phyloP scores from a whole-genome alignment of 441 rosid genomes.

The Populus hybrid region DNA sequence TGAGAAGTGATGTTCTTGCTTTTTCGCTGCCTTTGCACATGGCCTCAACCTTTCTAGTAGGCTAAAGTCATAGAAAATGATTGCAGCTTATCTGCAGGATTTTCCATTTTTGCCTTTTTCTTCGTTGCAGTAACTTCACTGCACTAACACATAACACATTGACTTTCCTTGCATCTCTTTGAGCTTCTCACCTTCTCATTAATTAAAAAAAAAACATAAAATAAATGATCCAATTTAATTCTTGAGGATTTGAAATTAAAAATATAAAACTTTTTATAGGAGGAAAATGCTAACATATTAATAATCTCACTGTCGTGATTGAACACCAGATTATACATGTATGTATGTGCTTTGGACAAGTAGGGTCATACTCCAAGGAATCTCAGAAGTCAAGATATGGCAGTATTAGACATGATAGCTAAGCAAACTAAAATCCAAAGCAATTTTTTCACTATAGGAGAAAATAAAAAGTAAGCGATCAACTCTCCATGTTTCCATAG shows the following conservation, averaged over 20 bases:
- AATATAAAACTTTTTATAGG: too few relatives aligned
- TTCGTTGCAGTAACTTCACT: neutral
- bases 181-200: neutral
- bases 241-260: too few relatives aligned
- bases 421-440: slow-evolving; percentile 31
- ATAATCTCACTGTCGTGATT: slow-evolving; percentile 1
- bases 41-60: slow-evolving; percentile 34
- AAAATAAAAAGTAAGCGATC: too few relatives aligned
- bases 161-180: neutral
- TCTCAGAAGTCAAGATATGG: slow-evolving; percentile 44
- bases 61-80: slow-evolving; percentile 10
- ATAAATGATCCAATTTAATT: too few relatives aligned
- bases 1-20: slow-evolving; percentile 29
- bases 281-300: too few relatives aligned
- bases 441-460: slow-evolving; percentile 21
- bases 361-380: slow-evolving; percentile 31
- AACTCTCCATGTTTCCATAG: too few relatives aligned
- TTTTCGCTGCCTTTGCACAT: slow-evolving; percentile 50
- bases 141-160: neutral
- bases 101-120: neutral
- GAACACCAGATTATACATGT: neutral
- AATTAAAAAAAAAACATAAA: too few relatives aligned
- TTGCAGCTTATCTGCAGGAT: neutral
- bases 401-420: slow-evolving; percentile 41
- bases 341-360: slow-evolving; percentile 22